These are phyloP conservation scores for Pachyrhizus erosus DNA, from an alignment of 306 rosid genomes.

Conservation along the genomic window DNA sequence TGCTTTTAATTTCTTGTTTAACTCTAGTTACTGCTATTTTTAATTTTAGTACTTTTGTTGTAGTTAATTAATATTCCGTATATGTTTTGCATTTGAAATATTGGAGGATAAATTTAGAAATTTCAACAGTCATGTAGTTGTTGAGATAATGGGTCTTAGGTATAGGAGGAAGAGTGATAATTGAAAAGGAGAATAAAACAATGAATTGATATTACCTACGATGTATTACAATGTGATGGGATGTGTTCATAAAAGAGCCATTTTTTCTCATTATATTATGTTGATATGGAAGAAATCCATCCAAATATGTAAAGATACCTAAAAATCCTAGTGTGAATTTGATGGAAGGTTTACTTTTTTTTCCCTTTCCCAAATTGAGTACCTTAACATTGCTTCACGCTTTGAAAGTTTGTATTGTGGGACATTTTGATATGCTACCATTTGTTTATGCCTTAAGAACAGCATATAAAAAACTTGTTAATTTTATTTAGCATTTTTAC, in stretches of 20 bases:
- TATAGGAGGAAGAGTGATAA: neutral
- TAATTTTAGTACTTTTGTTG: neutral
- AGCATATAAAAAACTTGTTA: constrained; percentile 11
- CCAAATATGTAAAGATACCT: constrained; percentile 3
- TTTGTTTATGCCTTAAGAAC: constrained; percentile 31
- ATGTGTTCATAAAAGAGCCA: neutral
- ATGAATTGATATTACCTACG: neutral
- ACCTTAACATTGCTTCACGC: neutral
- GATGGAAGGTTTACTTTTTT: constrained; percentile 14
- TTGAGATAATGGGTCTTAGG: neutral
- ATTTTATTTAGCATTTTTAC: constrained; percentile 2
- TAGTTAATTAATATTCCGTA: neutral
- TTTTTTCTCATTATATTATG: constrained; percentile 7
- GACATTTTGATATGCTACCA: constrained; percentile 14
- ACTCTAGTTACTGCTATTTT: constrained; percentile 7
- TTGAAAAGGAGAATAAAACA: neutral
- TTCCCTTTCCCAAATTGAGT: neutral
- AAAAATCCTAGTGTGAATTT: neutral
- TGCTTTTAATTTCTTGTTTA: constrained; percentile 7
- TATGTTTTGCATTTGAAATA: constrained; percentile 4
- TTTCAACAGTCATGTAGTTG: constrained; percentile 2
- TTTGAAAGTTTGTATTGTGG: constrained; percentile 12
- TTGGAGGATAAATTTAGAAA: neutral
- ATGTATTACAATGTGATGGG: neutral
- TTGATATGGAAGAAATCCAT: neutral